Conservation (phyloP, 345 rosid species). For the Salix koriyanagi region DNA sequence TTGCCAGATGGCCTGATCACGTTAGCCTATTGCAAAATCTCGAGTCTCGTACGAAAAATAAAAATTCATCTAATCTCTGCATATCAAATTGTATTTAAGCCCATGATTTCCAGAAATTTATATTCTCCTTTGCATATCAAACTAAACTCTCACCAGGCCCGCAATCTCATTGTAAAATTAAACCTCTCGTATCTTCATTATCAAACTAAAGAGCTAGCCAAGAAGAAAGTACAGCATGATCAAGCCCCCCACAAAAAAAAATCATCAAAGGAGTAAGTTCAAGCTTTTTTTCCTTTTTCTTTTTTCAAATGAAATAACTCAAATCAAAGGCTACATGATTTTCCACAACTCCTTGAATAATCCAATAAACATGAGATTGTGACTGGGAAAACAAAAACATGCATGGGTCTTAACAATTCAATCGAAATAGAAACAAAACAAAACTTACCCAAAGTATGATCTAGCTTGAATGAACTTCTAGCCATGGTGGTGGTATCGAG, state of each 20-base stretch:
- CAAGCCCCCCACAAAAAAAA: not conserved
- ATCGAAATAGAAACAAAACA: not conserved
- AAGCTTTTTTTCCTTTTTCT: not conserved
- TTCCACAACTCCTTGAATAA: not conserved
- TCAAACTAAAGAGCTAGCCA: not conserved
- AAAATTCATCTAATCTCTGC: not conserved
- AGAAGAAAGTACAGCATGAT: not conserved
- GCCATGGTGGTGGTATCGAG: constrained; percentile 42
- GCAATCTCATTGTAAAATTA: not conserved
- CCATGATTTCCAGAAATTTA: not conserved
- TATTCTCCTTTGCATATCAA: not conserved
- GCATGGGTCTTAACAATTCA: not conserved
- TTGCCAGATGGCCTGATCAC: not conserved
- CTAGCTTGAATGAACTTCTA: constrained; percentile 59
- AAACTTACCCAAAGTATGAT: constrained; percentile 63
- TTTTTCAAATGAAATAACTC: not conserved
- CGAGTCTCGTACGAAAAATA: not conserved
- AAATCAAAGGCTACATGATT: not conserved
- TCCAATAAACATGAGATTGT: not conserved
- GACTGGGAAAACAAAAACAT: not conserved
- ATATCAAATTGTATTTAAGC: not conserved
- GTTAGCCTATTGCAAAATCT: not conserved
- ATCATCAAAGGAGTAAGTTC: not conserved
- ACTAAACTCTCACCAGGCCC: not conserved
- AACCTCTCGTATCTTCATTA: not conserved